Evolutionary conservation across 2,329 filamentous ascomycete species (phyloP), one percentile per base, ranked within the genome.

Genomic region (Fonsecaea erecta): DNA sequence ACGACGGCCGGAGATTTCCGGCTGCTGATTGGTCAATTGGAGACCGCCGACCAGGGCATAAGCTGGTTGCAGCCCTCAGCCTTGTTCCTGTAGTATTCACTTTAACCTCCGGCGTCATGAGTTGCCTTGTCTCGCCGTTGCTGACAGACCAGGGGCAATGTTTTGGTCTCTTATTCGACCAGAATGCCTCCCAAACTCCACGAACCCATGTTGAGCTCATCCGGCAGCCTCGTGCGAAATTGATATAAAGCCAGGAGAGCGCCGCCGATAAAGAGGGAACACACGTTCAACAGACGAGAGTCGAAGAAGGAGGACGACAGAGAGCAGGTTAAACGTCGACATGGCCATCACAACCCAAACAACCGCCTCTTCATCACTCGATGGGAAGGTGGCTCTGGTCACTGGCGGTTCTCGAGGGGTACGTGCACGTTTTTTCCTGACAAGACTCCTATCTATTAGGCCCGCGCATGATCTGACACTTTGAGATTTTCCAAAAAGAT

Each of bases 401-500:
- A 62, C 52, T 11, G 60, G 60, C 51, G 59, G 51, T n/a, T 53
- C 34, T n/a, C 52, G 52, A 32, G 52, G 52, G 52, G 43, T 48
- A 5, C 18, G 43, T 48, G 5, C n/a, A 8, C 5, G 37, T 18
- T 16, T n/a, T 40, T 40, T 40, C 16, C 37, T n/a, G 1, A n/a
- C 18, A 1, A 16, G 14, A 16, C 14, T 5, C 11, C 16, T 4
- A 40, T 40, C 12, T 8, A 16, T n/a, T 12, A 14, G 35, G 16
- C 14, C 4, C 8, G 16, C 3, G 16, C n/a, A 18, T 40, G 14
- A 7, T 40, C 37, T 40, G n/a, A 40, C 7, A 24, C 21, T 48
- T 12, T 24, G 43, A 4, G 37, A 21, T 24, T 9, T 21, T 24
- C 21, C n/a, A 64, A 63, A 14, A 71, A 70, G 30, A 64, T 74